Conservation (phyloP, 768 basidiomycete species). For the Plicaturopsis crispa region DNA sequence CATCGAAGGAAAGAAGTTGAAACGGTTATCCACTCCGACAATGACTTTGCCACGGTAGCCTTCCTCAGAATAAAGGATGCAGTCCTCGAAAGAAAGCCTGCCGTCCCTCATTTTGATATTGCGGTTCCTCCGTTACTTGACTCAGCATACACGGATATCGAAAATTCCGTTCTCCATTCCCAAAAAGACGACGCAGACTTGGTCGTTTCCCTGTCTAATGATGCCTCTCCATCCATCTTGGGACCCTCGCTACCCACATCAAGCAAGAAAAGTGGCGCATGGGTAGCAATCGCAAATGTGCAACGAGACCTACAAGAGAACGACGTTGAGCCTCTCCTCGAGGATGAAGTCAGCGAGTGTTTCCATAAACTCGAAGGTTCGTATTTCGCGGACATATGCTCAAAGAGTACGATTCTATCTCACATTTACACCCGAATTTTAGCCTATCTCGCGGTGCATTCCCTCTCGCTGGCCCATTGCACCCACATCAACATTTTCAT, state of each 20-base stretch:
- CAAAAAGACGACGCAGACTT: too few relatives aligned
- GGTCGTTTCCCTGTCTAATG: too few relatives aligned
- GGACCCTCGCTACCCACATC: conserved; percentile 10
- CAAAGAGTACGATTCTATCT: too few relatives aligned
- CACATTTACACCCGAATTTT: neutral
- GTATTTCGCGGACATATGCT: conserved; percentile 9
- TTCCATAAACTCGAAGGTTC: conserved; percentile 61
- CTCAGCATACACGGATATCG: neutral
- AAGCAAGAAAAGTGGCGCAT: conserved; percentile 38
- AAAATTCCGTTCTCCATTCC: conserved; percentile 5
- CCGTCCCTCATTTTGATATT: conserved; percentile 12
- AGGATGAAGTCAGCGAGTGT: conserved; percentile 65
- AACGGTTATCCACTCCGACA: conserved; percentile 72
- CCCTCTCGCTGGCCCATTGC: conserved; percentile 49
- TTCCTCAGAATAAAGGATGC: conserved; percentile 78
- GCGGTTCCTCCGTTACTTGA: conserved; percentile 45
- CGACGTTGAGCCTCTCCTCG: conserved; percentile 34
- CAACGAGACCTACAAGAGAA: conserved; percentile 18
- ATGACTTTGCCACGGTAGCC: conserved; percentile 84
- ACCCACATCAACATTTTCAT: conserved; percentile 79
- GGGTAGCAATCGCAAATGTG: conserved; percentile 65
- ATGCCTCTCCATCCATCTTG: too few relatives aligned
- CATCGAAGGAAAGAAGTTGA: conserved; percentile 49
- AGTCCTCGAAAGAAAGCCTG: conserved; percentile 47
- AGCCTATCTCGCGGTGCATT: conserved; percentile 47